phyloP scores from a whole-genome alignment of 2,329 filamentous ascomycete species.

The Hymenotorrendiella dingleyae region DNA sequence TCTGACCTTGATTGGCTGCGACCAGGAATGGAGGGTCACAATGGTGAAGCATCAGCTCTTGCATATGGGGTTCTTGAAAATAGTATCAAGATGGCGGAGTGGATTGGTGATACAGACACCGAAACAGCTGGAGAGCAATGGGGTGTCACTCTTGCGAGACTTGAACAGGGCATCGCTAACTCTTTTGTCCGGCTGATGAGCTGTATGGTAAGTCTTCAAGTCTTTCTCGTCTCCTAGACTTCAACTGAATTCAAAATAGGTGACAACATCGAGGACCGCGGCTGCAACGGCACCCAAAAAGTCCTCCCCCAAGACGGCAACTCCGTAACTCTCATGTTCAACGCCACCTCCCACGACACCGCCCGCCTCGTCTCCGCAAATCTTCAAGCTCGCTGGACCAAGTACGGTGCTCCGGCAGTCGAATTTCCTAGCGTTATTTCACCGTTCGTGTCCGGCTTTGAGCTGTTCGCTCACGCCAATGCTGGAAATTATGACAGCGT shows the following conservation, averaged over 20 bases:
- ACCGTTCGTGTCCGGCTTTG: constrained; percentile 42
- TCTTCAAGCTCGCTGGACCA: constrained; percentile 29
- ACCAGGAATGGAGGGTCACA: constrained; percentile 28
- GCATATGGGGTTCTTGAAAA: constrained; percentile 29
- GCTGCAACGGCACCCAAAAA: constrained; percentile 44
- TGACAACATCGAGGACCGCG: constrained; percentile 40
- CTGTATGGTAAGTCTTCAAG: too few relatives aligned
- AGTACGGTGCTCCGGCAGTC: constrained; percentile 42
- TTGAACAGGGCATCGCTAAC: constrained; percentile 17
- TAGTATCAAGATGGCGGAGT: constrained; percentile 38
- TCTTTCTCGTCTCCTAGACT: too few relatives aligned
- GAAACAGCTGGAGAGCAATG: constrained; percentile 11
- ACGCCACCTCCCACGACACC: constrained; percentile 23
- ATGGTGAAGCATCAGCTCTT: constrained; percentile 28
- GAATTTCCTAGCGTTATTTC: constrained; percentile 42
- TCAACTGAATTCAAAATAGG: too few relatives aligned
- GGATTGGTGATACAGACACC: constrained; percentile 29
- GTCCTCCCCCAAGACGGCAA: constrained; percentile 57
- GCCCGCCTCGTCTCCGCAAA: constrained; percentile 18
- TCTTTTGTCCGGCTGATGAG: constrained; percentile 34
- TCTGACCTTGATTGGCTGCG: constrained; percentile 27
- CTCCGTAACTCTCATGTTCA: constrained; percentile 41
- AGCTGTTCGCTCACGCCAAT: constrained; percentile 39
- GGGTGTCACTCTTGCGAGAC: constrained; percentile 9
- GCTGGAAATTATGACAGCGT: constrained; percentile 35